Conservation (phyloP, 148 eudicot genomes). For the Pouteria glomerata region DNA sequence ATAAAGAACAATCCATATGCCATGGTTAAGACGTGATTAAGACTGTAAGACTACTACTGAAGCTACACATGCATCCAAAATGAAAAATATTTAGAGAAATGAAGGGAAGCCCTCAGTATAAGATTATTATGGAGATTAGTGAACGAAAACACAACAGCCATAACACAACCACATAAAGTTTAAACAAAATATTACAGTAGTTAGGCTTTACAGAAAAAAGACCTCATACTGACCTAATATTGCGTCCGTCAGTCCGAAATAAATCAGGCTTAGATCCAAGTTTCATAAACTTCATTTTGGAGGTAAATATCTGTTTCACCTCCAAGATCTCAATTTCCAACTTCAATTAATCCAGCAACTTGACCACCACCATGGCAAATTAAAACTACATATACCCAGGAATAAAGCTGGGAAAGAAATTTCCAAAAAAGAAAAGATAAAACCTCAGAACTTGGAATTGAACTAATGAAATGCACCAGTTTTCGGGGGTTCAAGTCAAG, state of each 20-base stretch:
- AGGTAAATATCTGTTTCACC: not conserved
- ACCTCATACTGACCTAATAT: slow-evolving; percentile 43
- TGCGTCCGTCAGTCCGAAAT: slow-evolving; percentile 74
- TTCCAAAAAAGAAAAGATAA: not conserved
- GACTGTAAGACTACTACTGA: not conserved
- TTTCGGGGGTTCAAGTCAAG: not conserved
- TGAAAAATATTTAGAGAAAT: not conserved
- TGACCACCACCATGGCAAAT: slow-evolving; percentile 12
- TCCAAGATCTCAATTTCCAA: slow-evolving; percentile 11
- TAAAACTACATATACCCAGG: not conserved
- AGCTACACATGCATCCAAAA: not conserved
- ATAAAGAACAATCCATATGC: too few relatives aligned
- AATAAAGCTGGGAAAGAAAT: not conserved
- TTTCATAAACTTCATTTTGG: slow-evolving; percentile 86
- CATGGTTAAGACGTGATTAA: too few relatives aligned
- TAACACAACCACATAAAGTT: not conserved
- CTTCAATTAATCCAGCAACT: slow-evolving; percentile 2
- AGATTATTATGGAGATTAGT: not conserved
- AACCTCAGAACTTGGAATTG: not conserved
- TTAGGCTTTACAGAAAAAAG: slow-evolving; percentile 1
- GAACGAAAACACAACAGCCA: slow-evolving; percentile 2
- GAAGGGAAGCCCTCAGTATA: not conserved
- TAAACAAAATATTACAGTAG: slow-evolving; percentile 9
- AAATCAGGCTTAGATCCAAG: slow-evolving; percentile 87
- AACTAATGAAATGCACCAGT: not conserved